phyloP scores from a whole-genome alignment of 345 rosid genomes.

The Fremontodendron californicum region DNA sequence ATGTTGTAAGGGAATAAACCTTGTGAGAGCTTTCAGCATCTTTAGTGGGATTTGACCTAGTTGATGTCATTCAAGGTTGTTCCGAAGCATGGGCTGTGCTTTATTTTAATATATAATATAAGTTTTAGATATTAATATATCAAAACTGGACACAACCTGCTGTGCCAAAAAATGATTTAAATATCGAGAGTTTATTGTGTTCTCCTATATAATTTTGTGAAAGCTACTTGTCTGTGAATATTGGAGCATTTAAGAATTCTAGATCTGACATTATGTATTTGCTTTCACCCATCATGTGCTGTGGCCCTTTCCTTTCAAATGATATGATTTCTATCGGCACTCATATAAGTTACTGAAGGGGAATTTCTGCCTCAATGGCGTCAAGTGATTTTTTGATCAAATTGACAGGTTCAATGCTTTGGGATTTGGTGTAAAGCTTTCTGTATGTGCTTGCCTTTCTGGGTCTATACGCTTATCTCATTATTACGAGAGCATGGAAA shows the following conservation, averaged over 20 bases:
- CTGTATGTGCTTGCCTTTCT: background rate
- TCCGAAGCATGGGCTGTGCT: background rate
- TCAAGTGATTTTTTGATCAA: background rate
- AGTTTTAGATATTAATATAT: background rate
- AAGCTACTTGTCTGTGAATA: no score
- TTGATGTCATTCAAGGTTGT: background rate
- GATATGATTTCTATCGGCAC: background rate
- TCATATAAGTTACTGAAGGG: background rate
- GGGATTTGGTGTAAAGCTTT: background rate
- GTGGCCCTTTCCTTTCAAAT: background rate
- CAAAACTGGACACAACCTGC: background rate
- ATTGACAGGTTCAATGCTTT: background rate
- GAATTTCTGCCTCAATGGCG: background rate
- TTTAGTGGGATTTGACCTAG: constrained; percentile 1
- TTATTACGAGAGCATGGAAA: background rate
- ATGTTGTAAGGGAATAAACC: background rate
- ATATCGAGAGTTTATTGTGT: background rate
- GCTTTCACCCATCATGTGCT: background rate
- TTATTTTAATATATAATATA: background rate
- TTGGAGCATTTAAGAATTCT: background rate
- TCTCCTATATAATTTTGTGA: background rate
- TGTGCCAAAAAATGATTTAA: background rate
- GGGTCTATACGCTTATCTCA: background rate
- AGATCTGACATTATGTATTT: background rate
- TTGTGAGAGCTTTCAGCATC: background rate